Conservation (phyloP, 1,284 basidiomycete species). For the Pterulicium gracile region DNA sequence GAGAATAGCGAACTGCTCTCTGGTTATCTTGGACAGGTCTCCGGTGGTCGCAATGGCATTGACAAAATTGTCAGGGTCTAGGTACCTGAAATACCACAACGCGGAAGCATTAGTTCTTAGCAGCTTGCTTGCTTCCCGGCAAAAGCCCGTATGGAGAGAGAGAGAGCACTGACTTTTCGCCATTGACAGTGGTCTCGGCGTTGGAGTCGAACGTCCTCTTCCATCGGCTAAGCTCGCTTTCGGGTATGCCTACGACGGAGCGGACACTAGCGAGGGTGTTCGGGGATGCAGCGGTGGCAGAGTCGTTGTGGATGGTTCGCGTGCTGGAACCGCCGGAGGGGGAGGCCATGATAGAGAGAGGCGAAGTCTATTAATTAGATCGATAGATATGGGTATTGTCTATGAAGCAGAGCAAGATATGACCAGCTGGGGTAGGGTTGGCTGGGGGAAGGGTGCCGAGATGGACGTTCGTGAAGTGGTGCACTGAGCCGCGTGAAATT, state of each 20-base stretch:
- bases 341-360: conserved; percentile 12
- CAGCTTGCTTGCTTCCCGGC: conserved; percentile 4
- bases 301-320: conserved; percentile 43
- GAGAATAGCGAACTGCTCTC: conserved; percentile 78
- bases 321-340: conserved; percentile 24
- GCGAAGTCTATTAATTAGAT: neutral
- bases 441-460: too few species aligned
- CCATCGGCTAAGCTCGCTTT: conserved; percentile 81
- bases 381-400: conserved; percentile 2
- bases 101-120: conserved; percentile 5
- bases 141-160: conserved; percentile 15
- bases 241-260: conserved; percentile 59
- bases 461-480: too few species aligned
- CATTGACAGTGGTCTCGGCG: conserved; percentile 62
- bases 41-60: conserved; percentile 83
- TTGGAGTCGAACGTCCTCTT: conserved; percentile 75
- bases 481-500: too few species aligned
- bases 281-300: conserved; percentile 30
- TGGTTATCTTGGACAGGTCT: conserved; percentile 76
- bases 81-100: conserved; percentile 39
- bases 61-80: conserved; percentile 80
- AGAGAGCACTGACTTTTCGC: conserved; percentile 62
- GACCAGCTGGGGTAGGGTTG: neutral
- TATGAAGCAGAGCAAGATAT: neutral
- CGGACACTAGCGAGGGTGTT: conserved; percentile 53